Evolutionary conservation across 177 flowering plant species (phyloP).

Genomic region (Tripterygium wilfordii): DNA sequence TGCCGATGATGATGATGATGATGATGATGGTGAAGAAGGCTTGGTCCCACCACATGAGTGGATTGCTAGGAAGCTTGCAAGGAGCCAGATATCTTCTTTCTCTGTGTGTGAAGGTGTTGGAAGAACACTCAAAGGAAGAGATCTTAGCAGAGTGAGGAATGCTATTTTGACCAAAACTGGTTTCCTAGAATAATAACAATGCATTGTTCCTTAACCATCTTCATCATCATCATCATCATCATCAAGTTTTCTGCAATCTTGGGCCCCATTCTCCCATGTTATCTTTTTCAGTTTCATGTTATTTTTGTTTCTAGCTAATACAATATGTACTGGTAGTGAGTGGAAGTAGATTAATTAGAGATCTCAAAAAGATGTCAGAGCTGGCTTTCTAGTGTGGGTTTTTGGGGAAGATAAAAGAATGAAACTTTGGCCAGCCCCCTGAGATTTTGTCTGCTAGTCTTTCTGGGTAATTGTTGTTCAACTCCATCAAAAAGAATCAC

Average conservation of each 20-base stretch:
- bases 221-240: conserved; percentile 2
- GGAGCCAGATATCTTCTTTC: conserved; percentile 44
- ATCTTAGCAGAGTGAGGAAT: conserved; percentile 56
- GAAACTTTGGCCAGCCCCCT: neutral
- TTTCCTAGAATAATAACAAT: conserved; percentile 33
- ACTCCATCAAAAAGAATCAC: too few species aligned
- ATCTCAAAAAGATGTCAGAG: conserved; percentile 8
- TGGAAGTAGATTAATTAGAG: neutral
- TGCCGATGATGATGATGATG: neutral
- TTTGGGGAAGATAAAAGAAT: neutral
- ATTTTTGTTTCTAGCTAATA: neutral
- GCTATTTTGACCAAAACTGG: conserved; percentile 57
- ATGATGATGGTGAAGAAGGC: conserved; percentile 29
- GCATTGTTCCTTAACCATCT: neutral
- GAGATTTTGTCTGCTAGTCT: conserved; percentile 1
- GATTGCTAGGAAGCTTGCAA: conserved; percentile 47
- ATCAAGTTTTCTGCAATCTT: neutral
- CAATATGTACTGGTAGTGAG: neutral
- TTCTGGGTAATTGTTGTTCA: neutral
- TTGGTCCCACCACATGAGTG: conserved; percentile 65
- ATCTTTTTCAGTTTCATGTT: neutral
- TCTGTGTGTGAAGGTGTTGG: conserved; percentile 65
- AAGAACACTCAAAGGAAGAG: conserved; percentile 66
- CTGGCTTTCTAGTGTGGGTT: conserved; percentile 8
- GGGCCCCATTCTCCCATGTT: neutral